These are phyloP conservation scores for Exidia glandulosa DNA, from an alignment of 768 basidiomycete species.

Conservation along the genomic window DNA sequence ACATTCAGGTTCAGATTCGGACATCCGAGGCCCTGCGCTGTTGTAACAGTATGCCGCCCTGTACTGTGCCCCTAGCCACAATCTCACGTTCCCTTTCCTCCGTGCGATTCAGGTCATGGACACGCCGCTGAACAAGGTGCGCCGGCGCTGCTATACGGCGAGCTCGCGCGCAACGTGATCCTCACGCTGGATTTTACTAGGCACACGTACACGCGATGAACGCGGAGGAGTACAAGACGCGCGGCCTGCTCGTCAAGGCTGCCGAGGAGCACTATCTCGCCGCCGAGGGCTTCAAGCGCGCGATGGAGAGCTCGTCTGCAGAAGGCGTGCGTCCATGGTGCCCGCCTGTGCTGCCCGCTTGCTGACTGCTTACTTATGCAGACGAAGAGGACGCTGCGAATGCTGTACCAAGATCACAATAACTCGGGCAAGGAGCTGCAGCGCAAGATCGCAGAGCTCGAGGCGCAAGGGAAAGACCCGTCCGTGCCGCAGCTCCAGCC, in stretches of 20 bases:
- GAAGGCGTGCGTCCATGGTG: slow-evolving; percentile 44
- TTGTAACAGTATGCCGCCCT: not conserved
- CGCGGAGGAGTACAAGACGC: slow-evolving; percentile 58
- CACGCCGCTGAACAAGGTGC: slow-evolving; percentile 6
- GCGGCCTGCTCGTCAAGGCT: slow-evolving; percentile 61
- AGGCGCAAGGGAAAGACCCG: slow-evolving; percentile 70
- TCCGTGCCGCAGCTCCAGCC: slow-evolving; percentile 50
- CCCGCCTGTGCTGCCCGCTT: not conserved
- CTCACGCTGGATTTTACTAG: too few relatives aligned
- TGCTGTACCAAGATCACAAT: slow-evolving; percentile 64
- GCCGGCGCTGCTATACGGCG: too few relatives aligned
- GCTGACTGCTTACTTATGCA: slow-evolving; percentile 19
- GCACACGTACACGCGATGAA: slow-evolving; percentile 76
- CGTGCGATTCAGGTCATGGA: not conserved
- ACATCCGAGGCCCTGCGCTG: not conserved
- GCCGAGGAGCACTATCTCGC: slow-evolving; percentile 66
- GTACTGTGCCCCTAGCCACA: not conserved
- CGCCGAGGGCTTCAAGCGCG: slow-evolving; percentile 62
- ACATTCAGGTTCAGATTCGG: too few relatives aligned
- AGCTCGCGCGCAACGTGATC: not conserved
- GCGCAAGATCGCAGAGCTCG: slow-evolving; percentile 57
- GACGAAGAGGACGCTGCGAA: slow-evolving; percentile 68
- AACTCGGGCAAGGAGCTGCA: slow-evolving; percentile 64
- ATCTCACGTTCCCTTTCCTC: not conserved
- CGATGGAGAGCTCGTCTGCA: slow-evolving; percentile 62